Evolutionary conservation across 164 flowering plant species (phyloP).

Genomic region (Nymphaea colorata): DNA sequence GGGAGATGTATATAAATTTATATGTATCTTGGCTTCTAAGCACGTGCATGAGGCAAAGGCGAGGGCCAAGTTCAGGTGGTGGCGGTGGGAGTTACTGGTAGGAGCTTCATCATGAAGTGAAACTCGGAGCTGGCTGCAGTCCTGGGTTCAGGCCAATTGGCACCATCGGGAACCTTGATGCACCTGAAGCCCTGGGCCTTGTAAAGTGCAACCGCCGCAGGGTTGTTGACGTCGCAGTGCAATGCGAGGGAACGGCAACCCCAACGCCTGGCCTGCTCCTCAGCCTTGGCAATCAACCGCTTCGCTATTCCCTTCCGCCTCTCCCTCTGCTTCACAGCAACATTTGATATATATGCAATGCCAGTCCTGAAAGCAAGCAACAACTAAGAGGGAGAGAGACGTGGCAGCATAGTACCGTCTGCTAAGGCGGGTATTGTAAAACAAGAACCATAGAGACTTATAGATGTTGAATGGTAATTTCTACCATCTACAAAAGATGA

Average conservation of each 20-base stretch:
- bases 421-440: too few species aligned
- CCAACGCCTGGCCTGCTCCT: conserved; percentile 69
- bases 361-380: conserved; percentile 48
- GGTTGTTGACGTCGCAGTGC: conserved; percentile 71
- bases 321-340: conserved; percentile 75
- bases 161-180: conserved; percentile 74
- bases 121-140: conserved; percentile 56
- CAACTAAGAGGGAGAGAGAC: not conserved
- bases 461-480: too few species aligned
- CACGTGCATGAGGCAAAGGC: too few species aligned
- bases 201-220: conserved; percentile 62
- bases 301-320: conserved; percentile 87
- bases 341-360: conserved; percentile 88
- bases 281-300: conserved; percentile 63
- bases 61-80: too few species aligned
- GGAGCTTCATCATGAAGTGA: conserved; percentile 92
- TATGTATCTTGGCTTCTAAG: too few species aligned
- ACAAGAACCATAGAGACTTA: too few species aligned
- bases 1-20: too few species aligned
- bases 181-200: conserved; percentile 66
- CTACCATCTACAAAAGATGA: too few species aligned
- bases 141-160: conserved; percentile 91
- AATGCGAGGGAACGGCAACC: conserved; percentile 85
- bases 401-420: not conserved
- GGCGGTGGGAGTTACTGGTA: conserved; percentile 2